Conservation (phyloP, 1,284 basidiomycete species). For the Exobasidium rhododendri region DNA sequence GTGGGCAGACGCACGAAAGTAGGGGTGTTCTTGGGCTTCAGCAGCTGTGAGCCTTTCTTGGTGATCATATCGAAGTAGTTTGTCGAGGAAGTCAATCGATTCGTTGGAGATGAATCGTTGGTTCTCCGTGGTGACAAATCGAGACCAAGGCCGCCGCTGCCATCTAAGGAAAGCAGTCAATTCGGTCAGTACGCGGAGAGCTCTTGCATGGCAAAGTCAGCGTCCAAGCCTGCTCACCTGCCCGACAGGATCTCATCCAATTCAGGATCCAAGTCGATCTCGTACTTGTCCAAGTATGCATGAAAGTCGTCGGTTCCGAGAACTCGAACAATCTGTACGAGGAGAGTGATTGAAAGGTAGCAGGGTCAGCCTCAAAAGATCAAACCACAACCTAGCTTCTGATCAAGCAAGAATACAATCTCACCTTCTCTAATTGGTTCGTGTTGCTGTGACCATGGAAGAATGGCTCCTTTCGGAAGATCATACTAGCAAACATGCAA, state of each 20-base stretch:
- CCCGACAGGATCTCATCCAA: slow-evolving; percentile 52
- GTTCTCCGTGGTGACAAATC: slow-evolving; percentile 66
- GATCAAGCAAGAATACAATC: too few relatives aligned
- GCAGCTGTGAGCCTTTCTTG: slow-evolving; percentile 89
- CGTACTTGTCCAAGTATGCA: slow-evolving; percentile 60
- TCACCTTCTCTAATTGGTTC: slow-evolving; percentile 80
- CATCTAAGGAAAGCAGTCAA: slow-evolving; percentile 63
- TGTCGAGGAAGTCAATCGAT: slow-evolving; percentile 79
- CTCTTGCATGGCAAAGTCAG: background rate
- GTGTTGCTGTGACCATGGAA: slow-evolving; percentile 99
- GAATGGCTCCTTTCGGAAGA: slow-evolving; percentile 98
- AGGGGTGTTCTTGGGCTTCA: slow-evolving; percentile 53
- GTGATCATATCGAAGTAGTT: slow-evolving; percentile 91
- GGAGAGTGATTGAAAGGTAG: background rate
- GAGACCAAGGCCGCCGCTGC: slow-evolving; percentile 77
- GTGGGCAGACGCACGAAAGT: slow-evolving; percentile 29
- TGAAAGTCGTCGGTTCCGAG: slow-evolving; percentile 94
- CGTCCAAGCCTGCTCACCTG: background rate
- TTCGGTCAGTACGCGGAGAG: slow-evolving; percentile 76
- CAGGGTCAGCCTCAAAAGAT: too few relatives aligned
- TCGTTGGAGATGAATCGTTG: slow-evolving; percentile 90
- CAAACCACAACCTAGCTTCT: too few relatives aligned
- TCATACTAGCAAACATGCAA: slow-evolving; percentile 83
- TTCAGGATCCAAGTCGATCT: slow-evolving; percentile 64
- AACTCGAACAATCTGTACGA: slow-evolving; percentile 85